phyloP scores from a whole-genome alignment of 805 yeast genomes.

The Kregervanrija pseudodelftensis region DNA sequence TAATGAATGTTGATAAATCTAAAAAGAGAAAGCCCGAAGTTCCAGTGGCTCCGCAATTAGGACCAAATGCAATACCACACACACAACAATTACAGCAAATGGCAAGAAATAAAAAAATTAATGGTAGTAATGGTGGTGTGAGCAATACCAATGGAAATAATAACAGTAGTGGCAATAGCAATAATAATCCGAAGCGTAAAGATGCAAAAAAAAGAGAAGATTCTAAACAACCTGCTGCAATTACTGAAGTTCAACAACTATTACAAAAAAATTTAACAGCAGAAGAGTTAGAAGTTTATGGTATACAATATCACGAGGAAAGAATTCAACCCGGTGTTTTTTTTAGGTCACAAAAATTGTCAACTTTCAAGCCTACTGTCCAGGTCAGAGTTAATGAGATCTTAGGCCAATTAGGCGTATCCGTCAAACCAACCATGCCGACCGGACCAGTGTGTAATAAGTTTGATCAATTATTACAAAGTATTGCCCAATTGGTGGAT shows the following conservation, averaged over 20 bases:
- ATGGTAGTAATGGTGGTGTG: slow-evolving; percentile 2
- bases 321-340: slow-evolving; percentile 73
- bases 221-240: slow-evolving; percentile 24
- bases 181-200: slow-evolving; percentile 1
- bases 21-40: slow-evolving; percentile 45
- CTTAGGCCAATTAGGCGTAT: slow-evolving; percentile 71
- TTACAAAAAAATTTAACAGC: slow-evolving; percentile 53
- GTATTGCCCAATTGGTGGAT: slow-evolving; percentile 68
- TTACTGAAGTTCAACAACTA: slow-evolving; percentile 25
- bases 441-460: slow-evolving; percentile 69
- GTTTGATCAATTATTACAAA: slow-evolving; percentile 67
- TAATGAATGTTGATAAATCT: slow-evolving; percentile 62
- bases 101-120: not conserved
- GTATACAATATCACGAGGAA: slow-evolving; percentile 73
- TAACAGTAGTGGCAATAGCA: slow-evolving; percentile 12
- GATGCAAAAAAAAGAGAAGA: slow-evolving; percentile 5
- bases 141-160: slow-evolving; percentile 6
- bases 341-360: slow-evolving; percentile 70
- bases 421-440: slow-evolving; percentile 82
- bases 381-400: slow-evolving; percentile 55
- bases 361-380: slow-evolving; percentile 70
- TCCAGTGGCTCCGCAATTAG: slow-evolving; percentile 53
- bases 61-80: slow-evolving; percentile 48
- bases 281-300: slow-evolving; percentile 80
- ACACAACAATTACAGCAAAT: slow-evolving; percentile 24